phyloP scores from a whole-genome alignment of 1,284 basidiomycete species.

The Microbotryomycetes sp. region DNA sequence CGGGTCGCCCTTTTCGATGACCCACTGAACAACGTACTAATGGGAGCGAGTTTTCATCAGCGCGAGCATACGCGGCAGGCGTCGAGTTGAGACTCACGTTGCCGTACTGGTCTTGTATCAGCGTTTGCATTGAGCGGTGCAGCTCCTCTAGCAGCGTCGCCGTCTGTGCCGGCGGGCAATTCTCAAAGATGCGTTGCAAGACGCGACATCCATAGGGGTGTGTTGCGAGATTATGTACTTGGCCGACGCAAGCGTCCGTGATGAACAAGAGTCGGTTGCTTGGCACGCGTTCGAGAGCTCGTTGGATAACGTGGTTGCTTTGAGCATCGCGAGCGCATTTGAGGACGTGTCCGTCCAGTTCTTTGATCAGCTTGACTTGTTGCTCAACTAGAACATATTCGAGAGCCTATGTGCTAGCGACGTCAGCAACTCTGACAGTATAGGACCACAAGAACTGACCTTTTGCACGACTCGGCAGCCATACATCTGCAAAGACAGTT shows the following conservation, averaged over 20 bases:
- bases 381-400: slow-evolving; percentile 72
- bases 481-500: slow-evolving; percentile 85
- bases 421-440: not conserved
- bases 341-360: slow-evolving; percentile 73
- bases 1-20: slow-evolving; percentile 68
- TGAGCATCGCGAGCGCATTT: slow-evolving; percentile 87
- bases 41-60: not conserved
- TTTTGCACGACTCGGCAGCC: slow-evolving; percentile 60
- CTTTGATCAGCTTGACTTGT: slow-evolving; percentile 64
- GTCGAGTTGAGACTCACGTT: slow-evolving; percentile 21
- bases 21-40: slow-evolving; percentile 58
- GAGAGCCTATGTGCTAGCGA: slow-evolving; percentile 54
- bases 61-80: not conserved
- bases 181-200: slow-evolving; percentile 84
- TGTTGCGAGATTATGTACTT: slow-evolving; percentile 74
- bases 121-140: slow-evolving; percentile 38
- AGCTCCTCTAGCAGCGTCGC: slow-evolving; percentile 76
- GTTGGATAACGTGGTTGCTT: slow-evolving; percentile 85
- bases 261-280: slow-evolving; percentile 71
- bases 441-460: slow-evolving; percentile 24
- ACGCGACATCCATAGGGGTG: slow-evolving; percentile 95
- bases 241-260: slow-evolving; percentile 61
- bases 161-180: slow-evolving; percentile 59
- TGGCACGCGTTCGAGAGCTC: slow-evolving; percentile 71
- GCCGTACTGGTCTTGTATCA: slow-evolving; percentile 43